These are phyloP conservation scores for Moesziomyces globuligerus DNA, from an alignment of 1,284 basidiomycete genomes.

Conservation along the genomic window DNA sequence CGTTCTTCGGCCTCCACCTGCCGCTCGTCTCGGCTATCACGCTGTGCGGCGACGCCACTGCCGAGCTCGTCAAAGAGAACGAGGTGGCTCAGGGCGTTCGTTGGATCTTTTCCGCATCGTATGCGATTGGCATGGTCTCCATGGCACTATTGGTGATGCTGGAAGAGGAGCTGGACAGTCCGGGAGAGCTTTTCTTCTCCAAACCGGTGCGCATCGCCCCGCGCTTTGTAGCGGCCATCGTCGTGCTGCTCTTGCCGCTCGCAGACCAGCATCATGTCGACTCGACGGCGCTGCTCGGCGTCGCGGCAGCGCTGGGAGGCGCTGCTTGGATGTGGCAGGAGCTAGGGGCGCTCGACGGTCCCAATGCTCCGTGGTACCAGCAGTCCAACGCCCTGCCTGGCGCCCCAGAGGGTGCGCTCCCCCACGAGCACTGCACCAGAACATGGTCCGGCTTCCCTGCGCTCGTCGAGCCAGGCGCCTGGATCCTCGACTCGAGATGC, in stretches of 20 bases:
- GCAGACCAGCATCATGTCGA: constrained; percentile 36
- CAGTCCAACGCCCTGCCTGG: background rate
- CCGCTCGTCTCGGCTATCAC: constrained; percentile 55
- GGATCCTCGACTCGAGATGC: constrained; percentile 34
- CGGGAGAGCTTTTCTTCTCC: constrained; percentile 48
- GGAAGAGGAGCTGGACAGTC: constrained; percentile 49
- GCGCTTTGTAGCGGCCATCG: constrained; percentile 35
- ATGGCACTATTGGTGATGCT: constrained; percentile 45
- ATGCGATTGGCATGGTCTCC: constrained; percentile 49
- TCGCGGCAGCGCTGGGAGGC: constrained; percentile 31
- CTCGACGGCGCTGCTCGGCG: constrained; percentile 41
- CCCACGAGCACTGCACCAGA: constrained; percentile 2
- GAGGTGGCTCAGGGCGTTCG: constrained; percentile 41
- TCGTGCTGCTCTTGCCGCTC: constrained; percentile 52
- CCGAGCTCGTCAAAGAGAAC: constrained; percentile 51
- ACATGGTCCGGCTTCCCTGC: constrained; percentile 49
- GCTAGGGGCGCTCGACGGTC: constrained; percentile 51
- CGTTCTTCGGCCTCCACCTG: constrained; percentile 48
- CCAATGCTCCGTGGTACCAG: constrained; percentile 50
- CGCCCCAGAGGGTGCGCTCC: background rate
- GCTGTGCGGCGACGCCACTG: constrained; percentile 53
- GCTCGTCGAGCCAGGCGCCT: constrained; percentile 49
- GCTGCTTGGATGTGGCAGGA: constrained; percentile 51
- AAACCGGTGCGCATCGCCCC: constrained; percentile 46
- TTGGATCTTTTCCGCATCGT: constrained; percentile 52